phyloP scores from a whole-genome alignment of 176 grass and related monocot species.

The Bonia amplexicaulis region DNA sequence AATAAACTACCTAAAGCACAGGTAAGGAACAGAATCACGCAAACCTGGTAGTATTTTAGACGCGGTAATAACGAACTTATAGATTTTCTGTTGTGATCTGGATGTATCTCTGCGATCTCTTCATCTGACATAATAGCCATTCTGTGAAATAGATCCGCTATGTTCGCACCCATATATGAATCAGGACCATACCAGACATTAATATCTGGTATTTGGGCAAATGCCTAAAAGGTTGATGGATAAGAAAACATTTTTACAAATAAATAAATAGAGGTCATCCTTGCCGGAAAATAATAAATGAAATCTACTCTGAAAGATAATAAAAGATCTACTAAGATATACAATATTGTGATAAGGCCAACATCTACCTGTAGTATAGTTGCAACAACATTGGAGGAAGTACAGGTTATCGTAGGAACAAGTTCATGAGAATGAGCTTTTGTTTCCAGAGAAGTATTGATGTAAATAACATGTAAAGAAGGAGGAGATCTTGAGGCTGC shows the following conservation, averaged over 20 bases:
- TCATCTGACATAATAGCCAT: conserved; percentile 84
- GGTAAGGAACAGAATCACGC: not conserved
- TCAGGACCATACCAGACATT: conserved; percentile 97
- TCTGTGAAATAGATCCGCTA: conserved; percentile 82
- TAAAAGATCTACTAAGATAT: not conserved
- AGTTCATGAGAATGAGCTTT: conserved; percentile 92
- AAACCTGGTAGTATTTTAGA: conserved; percentile 85
- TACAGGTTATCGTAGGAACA: conserved; percentile 95
- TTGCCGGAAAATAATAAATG: not conserved
- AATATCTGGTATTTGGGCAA: conserved; percentile 78
- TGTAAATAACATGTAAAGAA: conserved; percentile 97
- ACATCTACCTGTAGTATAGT: conserved; percentile 89
- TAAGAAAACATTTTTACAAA: conserved; percentile 19
- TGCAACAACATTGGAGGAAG: conserved; percentile 94
- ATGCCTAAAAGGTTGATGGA: conserved; percentile 54
- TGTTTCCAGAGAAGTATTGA: conserved; percentile 96
- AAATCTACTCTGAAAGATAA: not conserved
- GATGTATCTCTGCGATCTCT: conserved; percentile 90
- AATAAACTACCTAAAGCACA: conserved; percentile 24
- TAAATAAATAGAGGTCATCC: conserved; percentile 2
- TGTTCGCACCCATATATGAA: conserved; percentile 99
- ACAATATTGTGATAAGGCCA: conserved; percentile 9
- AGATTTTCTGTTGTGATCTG: conserved; percentile 63
- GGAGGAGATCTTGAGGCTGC: conserved; percentile 62
- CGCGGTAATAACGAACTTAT: conserved; percentile 57